Base-by-base conservation (phyloP, 345 rosid species). In the Pistacia integerrima region DNA sequence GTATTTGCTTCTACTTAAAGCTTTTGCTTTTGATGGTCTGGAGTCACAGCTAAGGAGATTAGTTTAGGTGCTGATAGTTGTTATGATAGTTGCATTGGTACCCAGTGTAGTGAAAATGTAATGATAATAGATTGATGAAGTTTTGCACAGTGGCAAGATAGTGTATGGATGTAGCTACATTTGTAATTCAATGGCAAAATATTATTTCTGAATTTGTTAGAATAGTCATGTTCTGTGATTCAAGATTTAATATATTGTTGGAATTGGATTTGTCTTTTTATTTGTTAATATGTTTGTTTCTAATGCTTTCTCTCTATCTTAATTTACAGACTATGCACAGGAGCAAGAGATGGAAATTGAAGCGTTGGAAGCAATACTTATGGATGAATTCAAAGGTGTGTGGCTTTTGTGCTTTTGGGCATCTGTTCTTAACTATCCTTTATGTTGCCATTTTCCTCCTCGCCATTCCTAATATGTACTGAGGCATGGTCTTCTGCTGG, bases 311-410 rank as follows among this genome's bases (percentile, higher is more conserved):
- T 67, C 69, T 12, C 1, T 22, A 30, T 18, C 61, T 35, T 51
- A 46, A 69, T 41, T 55, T 81, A 66, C 87, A 96, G 99, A 96
- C 72, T 76, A 93, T 72, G 85, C 48, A 73, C 90, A 84, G 83
- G 99, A 96, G 81, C 99, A 92, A 84, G 98, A 92, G 64, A 96
- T 96, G 98, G 98, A 96, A 83, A 92, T 96, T 36, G 98, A 96
- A 84, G 98, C 99, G 30, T 74, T 93, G 81, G 94, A 92, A 81
- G 96, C 99, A 60, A 96, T 96, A 81, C 98, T 96, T 48, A 89
- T 90, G 91, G 97, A 96, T 72, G 99, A 96, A n/a, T 96, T 96
- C 70, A 90, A 92, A 91, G 99, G 97, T 93, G 11, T 33, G 57
- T 78, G 44, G 58, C 10, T 28, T 54, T 16, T 25, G 5, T 72